phyloP scores from a whole-genome alignment of 2,329 filamentous ascomycete genomes.

The Capronia americana region DNA sequence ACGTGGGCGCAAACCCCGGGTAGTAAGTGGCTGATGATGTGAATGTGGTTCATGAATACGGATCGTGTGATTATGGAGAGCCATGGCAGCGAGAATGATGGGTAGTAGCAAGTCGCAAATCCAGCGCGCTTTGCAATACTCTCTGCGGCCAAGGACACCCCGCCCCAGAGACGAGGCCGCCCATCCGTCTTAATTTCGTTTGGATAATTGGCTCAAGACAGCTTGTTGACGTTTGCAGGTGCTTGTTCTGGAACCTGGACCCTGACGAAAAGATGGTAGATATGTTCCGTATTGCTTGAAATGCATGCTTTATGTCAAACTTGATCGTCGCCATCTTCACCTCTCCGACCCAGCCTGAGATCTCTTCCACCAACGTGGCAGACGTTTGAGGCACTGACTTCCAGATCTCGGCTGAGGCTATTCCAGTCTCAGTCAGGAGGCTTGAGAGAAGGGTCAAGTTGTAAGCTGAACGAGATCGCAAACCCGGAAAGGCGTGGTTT shows the following conservation, averaged over 20 bases:
- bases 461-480: neutral
- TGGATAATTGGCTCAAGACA: neutral
- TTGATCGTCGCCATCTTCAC: neutral
- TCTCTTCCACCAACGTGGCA: neutral
- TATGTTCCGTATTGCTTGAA: neutral
- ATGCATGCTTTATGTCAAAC: neutral
- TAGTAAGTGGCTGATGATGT: neutral
- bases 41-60: neutral
- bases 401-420: neutral
- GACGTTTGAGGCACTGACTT: neutral
- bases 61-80: neutral
- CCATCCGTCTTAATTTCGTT: neutral
- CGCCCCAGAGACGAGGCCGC: neutral
- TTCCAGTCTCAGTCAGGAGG: slow-evolving; percentile 12
- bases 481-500: neutral
- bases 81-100: neutral
- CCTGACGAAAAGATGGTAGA: neutral
- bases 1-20: neutral
- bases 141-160: neutral
- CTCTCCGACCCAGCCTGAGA: neutral
- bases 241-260: neutral
- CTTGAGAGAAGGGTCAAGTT: neutral
- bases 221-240: neutral
- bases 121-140: neutral
- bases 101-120: neutral